Evolutionary conservation across 176 grass and related monocot species (phyloP), one percentile per base, ranked within the genome.

Genomic region (Coix lacrymajobi): DNA sequence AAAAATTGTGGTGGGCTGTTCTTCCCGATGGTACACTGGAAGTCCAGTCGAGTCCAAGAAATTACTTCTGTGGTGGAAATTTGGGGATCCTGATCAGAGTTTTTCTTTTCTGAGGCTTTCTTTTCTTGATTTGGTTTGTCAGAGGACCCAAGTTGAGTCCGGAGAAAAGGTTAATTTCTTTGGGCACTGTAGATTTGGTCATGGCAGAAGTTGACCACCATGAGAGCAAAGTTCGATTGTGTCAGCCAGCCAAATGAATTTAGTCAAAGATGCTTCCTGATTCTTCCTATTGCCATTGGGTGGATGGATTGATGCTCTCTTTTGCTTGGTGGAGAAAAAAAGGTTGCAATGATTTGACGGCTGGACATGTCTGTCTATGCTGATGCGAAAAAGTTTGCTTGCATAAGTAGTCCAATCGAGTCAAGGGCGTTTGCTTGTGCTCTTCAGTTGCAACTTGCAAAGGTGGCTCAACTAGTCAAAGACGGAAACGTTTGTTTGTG

Each of bases 331-430:
- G 54, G 30, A 34, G 69, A 73, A 56, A n/a, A n/a, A 79, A 81
- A 34, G 72, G 9, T 65, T 40, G 29, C 44, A 82, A 71, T 86
- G 26, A 78, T 86, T n/a, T 78, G 44, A 29, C 9, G 8, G 13
- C 16, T 4, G 5, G 1, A 15, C 25, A 20, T 16, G 11, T n/a
- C 33, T 76, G 66, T 61, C 25, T 73, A 0, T 22, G 51, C 7
- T 73, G 69, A 34, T 56, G 64, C 45, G 19, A 56, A 48, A 82
- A 86, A 78, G 38, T 67, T 73, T 57, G 20, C 29, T 45, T 83
- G 57, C 49, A 68, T 78, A 82, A 82, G 79, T 66, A 73, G 83
- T 61, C 38, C 39, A 72, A 46, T 63, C 66, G 16, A 80, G 69
- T 80, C 71, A 82, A 76, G 62, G 46, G 11, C 49, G 37, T 41